These are phyloP conservation scores for Lagerstroemia speciosa DNA, from an alignment of 345 rosid species.

Conservation along the genomic window DNA sequence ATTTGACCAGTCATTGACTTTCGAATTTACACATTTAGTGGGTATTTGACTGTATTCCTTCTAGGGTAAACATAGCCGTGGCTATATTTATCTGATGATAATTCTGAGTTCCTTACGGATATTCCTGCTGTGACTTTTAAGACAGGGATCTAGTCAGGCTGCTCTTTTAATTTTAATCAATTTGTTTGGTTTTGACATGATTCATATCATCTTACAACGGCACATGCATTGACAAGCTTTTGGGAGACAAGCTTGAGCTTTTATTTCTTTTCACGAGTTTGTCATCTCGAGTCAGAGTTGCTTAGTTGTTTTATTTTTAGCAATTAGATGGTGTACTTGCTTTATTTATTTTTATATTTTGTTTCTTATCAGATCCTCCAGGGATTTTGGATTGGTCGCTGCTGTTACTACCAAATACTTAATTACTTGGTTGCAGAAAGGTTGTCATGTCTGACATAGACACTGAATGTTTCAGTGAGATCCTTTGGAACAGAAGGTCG, in stretches of 20 bases:
- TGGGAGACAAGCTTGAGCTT: neutral
- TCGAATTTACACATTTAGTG: too few species aligned
- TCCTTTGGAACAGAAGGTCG: conserved; percentile 79
- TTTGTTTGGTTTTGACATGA: neutral
- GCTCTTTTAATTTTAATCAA: neutral
- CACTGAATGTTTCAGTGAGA: conserved; percentile 32
- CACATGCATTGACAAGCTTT: neutral
- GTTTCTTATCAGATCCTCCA: neutral
- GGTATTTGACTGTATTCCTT: too few species aligned
- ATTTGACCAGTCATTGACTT: too few species aligned
- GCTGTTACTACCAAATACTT: neutral
- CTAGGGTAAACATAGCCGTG: too few species aligned
- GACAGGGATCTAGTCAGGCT: neutral
- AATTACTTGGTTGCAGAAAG: neutral
- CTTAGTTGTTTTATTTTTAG: too few species aligned
- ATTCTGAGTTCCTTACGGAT: too few species aligned
- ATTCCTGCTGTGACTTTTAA: neutral
- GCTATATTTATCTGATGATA: too few species aligned
- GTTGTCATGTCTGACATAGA: neutral
- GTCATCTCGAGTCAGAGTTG: neutral
- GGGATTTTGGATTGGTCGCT: neutral
- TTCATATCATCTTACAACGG: neutral
- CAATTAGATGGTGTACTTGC: neutral
- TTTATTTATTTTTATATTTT: neutral
- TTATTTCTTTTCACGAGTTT: neutral